Percentiles rank a stretch among this genome's conserved stretches.
Evolutionary conservation across 805 yeast species (phyloP).

Genomic region (Diddensiella transvaalensis): DNA sequence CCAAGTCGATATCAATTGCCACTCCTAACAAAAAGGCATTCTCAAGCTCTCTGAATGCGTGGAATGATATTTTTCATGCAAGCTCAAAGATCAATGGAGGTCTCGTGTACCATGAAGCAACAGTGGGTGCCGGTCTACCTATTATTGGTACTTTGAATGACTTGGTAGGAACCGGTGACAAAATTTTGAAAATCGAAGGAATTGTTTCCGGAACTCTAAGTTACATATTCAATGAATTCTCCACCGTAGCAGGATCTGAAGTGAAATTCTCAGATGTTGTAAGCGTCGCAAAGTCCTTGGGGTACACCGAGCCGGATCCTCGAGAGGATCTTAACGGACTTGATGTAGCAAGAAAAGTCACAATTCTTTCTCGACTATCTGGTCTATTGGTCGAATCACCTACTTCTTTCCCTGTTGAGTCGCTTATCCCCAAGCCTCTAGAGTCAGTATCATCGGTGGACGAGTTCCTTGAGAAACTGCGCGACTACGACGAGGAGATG

Average conservation of each 20-base stretch:
- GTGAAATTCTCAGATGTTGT: constrained; percentile 88
- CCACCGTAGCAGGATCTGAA: constrained; percentile 54
- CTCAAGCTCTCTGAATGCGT: constrained; percentile 66
- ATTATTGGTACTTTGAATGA: constrained; percentile 85
- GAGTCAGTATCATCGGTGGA: constrained; percentile 57
- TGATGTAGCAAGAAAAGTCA: constrained; percentile 97
- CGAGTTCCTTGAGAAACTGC: constrained; percentile 77
- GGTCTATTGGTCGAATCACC: constrained; percentile 85
- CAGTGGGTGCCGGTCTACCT: constrained; percentile 98
- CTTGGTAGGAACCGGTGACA: constrained; percentile 87
- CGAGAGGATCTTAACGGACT: constrained; percentile 97
- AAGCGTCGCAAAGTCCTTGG: constrained; percentile 78
- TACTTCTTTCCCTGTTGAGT: constrained; percentile 88
- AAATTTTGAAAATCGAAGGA: constrained; percentile 88
- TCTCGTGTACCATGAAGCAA: constrained; percentile 94
- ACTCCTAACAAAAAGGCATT: constrained; percentile 99
- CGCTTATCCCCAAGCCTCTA: constrained; percentile 83
- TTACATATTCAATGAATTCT: constrained; percentile 90
- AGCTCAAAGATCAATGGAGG: constrained; percentile 53
- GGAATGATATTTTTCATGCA: constrained; percentile 68
- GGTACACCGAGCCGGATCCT: constrained; percentile 99
- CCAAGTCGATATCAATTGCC: constrained; percentile 83
- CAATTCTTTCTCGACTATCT: constrained; percentile 89
- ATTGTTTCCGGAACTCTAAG: constrained; percentile 95
- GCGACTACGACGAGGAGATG: constrained; percentile 76